Base-by-base conservation (phyloP, 805 yeast species). In the Monosporozyma siamensis region DNA sequence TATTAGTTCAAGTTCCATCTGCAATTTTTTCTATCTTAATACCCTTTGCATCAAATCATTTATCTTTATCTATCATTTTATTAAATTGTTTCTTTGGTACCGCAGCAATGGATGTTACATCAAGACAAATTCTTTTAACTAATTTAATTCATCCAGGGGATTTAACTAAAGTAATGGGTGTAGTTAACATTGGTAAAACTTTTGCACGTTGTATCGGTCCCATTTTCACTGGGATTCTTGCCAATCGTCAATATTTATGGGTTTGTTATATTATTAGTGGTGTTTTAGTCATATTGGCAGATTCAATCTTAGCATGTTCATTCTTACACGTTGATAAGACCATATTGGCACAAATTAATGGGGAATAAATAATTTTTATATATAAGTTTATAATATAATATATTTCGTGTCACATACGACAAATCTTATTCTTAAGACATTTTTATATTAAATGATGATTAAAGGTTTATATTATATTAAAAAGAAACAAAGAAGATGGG, bases 61-160 rank as follows among this genome's bases (percentile, higher is more conserved):
- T 66, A n/a, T 45, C 57, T 0, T 38, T 54, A 2, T 82, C 90
- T 0, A 68, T 82, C 22, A 42, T 64, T 0, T 60, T 77, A 5
- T 66, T 82, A 26, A 49, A 80, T 17, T 56, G 74, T 21, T 77
- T 84, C 48, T 78, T 78, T 45, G 64, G 80, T 2, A 75, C 86
- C 0, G 69, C 80, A 2, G 77, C 89, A 1, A 86, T 88, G 89
- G 97, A 88, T 58, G 95, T 87, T 23, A 92, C 87, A 3, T 95
- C 96, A 6, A 74, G 97, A 40, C 95, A 87, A 62, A 75, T 87
- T 7, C 67, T 88, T 32, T 63, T 88, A 39, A 79, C 94, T 0
- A 71, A 83, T 2, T 66, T 86, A 17, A 77, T 88, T 31, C 69
- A 71, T 12, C 71, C 73, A 10, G 61, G 68, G 9, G 92, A 85